Base-by-base conservation (phyloP, 2,329 filamentous ascomycete species). In the Diaporthe humulicola region DNA sequence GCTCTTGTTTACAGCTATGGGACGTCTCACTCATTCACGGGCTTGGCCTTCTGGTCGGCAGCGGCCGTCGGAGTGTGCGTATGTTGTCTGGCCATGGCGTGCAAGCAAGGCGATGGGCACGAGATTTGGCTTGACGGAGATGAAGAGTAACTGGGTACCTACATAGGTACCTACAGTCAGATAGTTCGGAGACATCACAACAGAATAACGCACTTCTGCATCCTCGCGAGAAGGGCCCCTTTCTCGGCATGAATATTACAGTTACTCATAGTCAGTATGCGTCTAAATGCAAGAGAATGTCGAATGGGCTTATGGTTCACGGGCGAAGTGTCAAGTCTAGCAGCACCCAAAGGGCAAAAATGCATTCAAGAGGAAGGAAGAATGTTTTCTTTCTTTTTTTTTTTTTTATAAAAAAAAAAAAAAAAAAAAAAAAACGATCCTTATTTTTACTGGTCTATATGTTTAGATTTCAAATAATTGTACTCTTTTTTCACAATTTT, bases 1-100 rank as follows among this genome's bases (percentile, higher is more conserved):
- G 60, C 60, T 42, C 60, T 66, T n/a, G 60, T 66, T n/a, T 66
- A 66, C 28, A 66, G 60, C 28, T 66, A 66, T 10, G 60, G 60
- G 60, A 66, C 60, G 12, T 48, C 60, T 33, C 60, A 66, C 28
- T 66, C 60, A 36, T 66, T 66, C 40, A 66, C 60, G 28, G 60
- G 60, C 28, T 48, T 66, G 60, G 60, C 60, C 19, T 66, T 66
- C 60, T 66, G 60, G 60, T 66, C 60, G 9, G 60, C 60, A 25
- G 60, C 60, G 36, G 60, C 60, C 28, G 60, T 66, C 10, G 28
- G 25, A 28, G 60, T 66, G 19, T 66, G 60, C 9, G 30, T 33
- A 17, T 66, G 42, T 48, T 66, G 42, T 50, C 17, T 66, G 28
- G 60, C 60, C 19, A 66, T 66, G 60, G 17, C 10, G 19, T 66